Conservation (phyloP, 805 yeast genomes). For the Wickerhamiella domercqiae region DNA sequence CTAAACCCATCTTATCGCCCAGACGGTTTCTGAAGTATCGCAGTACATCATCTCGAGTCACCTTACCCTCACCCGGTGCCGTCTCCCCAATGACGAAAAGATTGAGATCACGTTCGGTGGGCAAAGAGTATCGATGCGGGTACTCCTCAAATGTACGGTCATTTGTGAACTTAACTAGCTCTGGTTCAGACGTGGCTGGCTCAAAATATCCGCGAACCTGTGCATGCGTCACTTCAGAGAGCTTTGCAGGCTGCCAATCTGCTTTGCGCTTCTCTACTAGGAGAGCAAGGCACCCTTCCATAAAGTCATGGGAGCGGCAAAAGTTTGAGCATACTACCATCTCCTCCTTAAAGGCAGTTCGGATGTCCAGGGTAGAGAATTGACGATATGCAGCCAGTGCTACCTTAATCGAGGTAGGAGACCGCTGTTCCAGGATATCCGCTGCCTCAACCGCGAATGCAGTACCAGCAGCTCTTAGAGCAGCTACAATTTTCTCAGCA, state of each 20-base stretch:
- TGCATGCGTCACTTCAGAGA: constrained; percentile 24
- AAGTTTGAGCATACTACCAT: constrained; percentile 62
- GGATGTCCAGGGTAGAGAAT: constrained; percentile 43
- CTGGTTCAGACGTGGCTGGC: constrained; percentile 23
- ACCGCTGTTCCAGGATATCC: constrained; percentile 44
- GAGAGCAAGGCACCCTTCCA: constrained; percentile 32
- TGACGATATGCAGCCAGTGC: constrained; percentile 52
- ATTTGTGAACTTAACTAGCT: constrained; percentile 20
- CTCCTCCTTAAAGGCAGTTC: constrained; percentile 57
- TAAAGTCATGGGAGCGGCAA: constrained; percentile 49
- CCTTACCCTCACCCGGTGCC: constrained; percentile 48
- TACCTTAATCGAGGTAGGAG: constrained; percentile 66
- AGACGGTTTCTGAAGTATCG: constrained; percentile 35
- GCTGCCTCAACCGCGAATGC: constrained; percentile 50
- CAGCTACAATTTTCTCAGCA: constrained; percentile 32
- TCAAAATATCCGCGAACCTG: constrained; percentile 19
- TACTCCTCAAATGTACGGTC: constrained; percentile 30
- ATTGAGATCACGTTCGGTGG: constrained; percentile 50
- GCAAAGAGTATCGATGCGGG: constrained; percentile 66
- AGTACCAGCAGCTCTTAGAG: constrained; percentile 37
- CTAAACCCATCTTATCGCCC: constrained; percentile 37
- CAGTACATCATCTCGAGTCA: constrained; percentile 51
- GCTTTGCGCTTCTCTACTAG: constrained; percentile 43
- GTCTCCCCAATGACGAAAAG: constrained; percentile 59
- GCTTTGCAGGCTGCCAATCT: constrained; percentile 32